Evolutionary conservation across 2,329 filamentous ascomycete species (phyloP).

Genomic region (Fusarium anthophilum): DNA sequence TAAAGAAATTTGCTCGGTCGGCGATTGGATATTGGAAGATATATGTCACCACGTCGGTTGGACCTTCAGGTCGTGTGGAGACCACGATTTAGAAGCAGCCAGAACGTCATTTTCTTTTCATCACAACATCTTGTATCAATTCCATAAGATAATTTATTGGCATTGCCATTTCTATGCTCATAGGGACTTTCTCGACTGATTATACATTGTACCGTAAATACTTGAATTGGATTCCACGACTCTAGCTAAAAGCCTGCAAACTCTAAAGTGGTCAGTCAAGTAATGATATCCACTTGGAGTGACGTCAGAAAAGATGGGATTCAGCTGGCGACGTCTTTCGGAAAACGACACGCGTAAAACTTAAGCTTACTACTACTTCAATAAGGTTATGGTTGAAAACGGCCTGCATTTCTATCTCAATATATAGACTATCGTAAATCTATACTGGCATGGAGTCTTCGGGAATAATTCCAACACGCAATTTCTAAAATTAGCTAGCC

Average conservation of each 20-base stretch:
- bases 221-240: not conserved
- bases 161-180: not conserved
- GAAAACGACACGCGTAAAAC: not conserved
- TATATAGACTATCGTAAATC: not conserved
- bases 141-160: not conserved
- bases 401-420: not conserved
- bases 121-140: not conserved
- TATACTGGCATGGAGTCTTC: not conserved
- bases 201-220: not conserved
- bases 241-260: not conserved
- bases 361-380: not conserved
- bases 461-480: not conserved
- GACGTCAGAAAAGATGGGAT: not conserved
- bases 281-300: not conserved
- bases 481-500: not conserved
- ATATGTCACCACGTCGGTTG: constrained; percentile 16
- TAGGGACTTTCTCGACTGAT: too few species aligned
- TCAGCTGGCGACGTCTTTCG: not conserved
- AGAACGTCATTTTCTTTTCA: not conserved
- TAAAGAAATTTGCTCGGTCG: not conserved
- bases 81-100: constrained; percentile 1
- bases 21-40: not conserved
- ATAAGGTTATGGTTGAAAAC: not conserved
- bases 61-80: constrained; percentile 24
- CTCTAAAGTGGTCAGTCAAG: not conserved